These are phyloP conservation scores for Chlamydomonas incerta DNA, from an alignment of 139 green algal genomes.

Conservation along the genomic window DNA sequence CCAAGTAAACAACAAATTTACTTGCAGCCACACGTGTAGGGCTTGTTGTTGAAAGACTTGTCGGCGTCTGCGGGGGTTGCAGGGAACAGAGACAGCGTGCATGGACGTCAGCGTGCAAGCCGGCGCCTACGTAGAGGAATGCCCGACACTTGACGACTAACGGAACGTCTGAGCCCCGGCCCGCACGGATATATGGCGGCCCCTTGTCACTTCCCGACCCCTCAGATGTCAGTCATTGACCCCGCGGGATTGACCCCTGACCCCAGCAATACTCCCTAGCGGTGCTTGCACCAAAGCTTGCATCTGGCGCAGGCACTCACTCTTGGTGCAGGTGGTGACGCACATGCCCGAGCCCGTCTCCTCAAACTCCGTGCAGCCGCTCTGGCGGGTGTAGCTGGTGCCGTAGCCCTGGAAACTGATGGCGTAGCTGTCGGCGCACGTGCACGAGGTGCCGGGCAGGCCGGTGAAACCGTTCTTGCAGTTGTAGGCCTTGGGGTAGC, in stretches of 20 bases:
- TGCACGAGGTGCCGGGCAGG: not conserved
- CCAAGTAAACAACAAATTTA: not conserved
- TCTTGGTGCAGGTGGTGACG: not conserved
- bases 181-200: no score
- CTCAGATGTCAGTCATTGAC: no score
- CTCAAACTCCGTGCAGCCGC: not conserved
- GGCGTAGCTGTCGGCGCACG: not conserved
- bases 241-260: no score
- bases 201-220: no score
- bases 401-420: not conserved
- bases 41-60: not conserved
- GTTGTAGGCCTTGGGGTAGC: not conserved
- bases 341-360: slow-evolving; percentile 16
- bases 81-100: no score
- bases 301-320: no score
- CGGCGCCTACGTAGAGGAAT: no score
- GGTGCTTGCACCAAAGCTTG: no score
- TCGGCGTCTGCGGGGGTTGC: not conserved
- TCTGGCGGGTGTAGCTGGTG: not conserved
- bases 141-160: no score
- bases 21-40: not conserved
- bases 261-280: no score
- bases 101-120: no score
- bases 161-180: no score
- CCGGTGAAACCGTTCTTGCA: not conserved